phyloP scores from a whole-genome alignment of 2,329 filamentous ascomycete species.

The Gaeumannomyces tritici region DNA sequence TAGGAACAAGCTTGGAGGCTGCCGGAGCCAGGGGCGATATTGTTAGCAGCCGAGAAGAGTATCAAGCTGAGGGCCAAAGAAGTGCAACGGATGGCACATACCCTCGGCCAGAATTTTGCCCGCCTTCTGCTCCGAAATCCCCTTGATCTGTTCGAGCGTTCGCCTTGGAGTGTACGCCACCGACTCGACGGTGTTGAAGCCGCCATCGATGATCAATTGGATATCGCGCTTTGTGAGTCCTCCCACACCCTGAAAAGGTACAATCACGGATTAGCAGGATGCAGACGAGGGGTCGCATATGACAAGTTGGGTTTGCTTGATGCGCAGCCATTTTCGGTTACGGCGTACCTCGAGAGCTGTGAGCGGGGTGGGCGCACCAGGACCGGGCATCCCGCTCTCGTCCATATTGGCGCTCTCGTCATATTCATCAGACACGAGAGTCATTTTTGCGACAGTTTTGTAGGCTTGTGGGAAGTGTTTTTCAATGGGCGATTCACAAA shows the following conservation, averaged over 20 bases:
- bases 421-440: constrained; percentile 43
- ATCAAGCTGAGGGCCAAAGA: no score
- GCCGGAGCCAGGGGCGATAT: not conserved
- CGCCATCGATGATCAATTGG: constrained; percentile 82
- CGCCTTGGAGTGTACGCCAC: constrained; percentile 86
- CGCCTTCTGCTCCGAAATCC: constrained; percentile 95
- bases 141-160: constrained; percentile 88
- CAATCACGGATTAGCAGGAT: not conserved
- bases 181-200: constrained; percentile 90
- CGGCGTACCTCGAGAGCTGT: constrained; percentile 68
- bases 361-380: constrained; percentile 88
- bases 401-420: constrained; percentile 60
- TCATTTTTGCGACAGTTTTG: constrained; percentile 24
- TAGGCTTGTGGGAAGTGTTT: not conserved
- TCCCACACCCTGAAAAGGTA: constrained; percentile 60
- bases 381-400: constrained; percentile 65
- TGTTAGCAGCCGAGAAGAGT: not conserved
- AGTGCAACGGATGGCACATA: constrained; percentile 24
- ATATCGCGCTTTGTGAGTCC: constrained; percentile 94
- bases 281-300: not conserved
- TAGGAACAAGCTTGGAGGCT: constrained; percentile 94
- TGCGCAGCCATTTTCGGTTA: not conserved
- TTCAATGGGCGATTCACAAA: not conserved
- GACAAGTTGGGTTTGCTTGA: not conserved
- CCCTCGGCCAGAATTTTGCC: constrained; percentile 85